These are phyloP conservation scores for Panaeolus cyanescens DNA, from an alignment of 768 basidiomycete genomes.

Conservation along the genomic window DNA sequence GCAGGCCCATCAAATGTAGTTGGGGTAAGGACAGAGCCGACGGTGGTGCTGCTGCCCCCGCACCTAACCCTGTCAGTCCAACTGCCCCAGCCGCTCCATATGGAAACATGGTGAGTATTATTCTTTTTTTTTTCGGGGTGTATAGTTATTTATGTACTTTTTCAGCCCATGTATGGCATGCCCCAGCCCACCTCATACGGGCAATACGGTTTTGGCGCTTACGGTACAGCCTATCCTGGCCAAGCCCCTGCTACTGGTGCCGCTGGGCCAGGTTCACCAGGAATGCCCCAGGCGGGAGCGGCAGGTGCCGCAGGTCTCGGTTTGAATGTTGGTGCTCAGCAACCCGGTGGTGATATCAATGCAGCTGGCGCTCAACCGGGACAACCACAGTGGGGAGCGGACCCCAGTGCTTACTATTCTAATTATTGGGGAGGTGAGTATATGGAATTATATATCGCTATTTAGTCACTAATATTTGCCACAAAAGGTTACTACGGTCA, in stretches of 20 bases:
- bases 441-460: not conserved
- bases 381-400: conserved; percentile 79
- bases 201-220: conserved; percentile 71
- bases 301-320: conserved; percentile 59
- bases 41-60: conserved; percentile 53
- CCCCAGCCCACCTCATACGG: conserved; percentile 81
- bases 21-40: conserved; percentile 97
- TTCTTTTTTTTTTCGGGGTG: not conserved
- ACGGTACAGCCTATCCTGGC: conserved; percentile 70
- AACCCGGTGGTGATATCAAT: conserved; percentile 55
- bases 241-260: conserved; percentile 51
- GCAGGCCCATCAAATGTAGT: conserved; percentile 95
- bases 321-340: conserved; percentile 55
- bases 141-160: conserved; percentile 8
- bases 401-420: conserved; percentile 75
- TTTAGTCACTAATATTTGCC: conserved; percentile 16
- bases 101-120: conserved; percentile 70
- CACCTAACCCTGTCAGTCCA: conserved; percentile 54
- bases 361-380: conserved; percentile 54
- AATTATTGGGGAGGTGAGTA: conserved; percentile 84
- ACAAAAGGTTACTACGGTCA: conserved; percentile 80
- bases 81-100: conserved; percentile 66
- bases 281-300: conserved; percentile 58
- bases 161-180: conserved; percentile 87
- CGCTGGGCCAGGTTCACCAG: conserved; percentile 52